A percentile compares a stretch with the other conserved stretches of the same genome.
These are phyloP conservation scores for Parietaria judaica DNA, from an alignment of 306 rosid species.

Conservation along the genomic window DNA sequence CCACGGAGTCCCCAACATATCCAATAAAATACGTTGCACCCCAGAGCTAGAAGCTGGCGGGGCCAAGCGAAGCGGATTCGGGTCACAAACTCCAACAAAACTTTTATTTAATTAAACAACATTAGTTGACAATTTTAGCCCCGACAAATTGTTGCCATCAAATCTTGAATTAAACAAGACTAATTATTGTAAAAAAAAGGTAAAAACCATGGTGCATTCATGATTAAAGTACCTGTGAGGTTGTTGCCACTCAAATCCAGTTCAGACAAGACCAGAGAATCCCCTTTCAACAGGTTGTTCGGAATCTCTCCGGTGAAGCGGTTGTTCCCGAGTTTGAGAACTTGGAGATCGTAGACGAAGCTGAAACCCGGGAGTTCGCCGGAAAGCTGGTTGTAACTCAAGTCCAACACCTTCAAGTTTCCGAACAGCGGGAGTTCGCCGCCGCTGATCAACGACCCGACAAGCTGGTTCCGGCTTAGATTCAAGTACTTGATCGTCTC, in stretches of 20 bases:
- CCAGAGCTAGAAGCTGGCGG: too few relatives aligned
- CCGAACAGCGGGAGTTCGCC: conserved; percentile 57
- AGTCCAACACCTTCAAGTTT: conserved; percentile 82
- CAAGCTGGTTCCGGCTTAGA: conserved; percentile 74
- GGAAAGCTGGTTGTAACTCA: conserved; percentile 77
- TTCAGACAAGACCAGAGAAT: conserved; percentile 68
- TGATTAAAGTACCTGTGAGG: conserved; percentile 61
- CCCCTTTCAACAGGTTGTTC: conserved; percentile 70
- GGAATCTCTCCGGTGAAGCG: conserved; percentile 78
- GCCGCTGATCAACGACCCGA: conserved; percentile 65
- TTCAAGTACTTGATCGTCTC: conserved; percentile 70
- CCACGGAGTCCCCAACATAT: too few relatives aligned
- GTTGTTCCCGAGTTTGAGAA: conserved; percentile 89
- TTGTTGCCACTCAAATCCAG: conserved; percentile 96
- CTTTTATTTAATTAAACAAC: too few relatives aligned
- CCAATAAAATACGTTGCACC: too few relatives aligned
- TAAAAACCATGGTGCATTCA: conserved; percentile 4
- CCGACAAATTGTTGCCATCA: too few relatives aligned
- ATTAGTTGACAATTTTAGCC: too few relatives aligned
- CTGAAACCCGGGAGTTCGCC: conserved; percentile 94
- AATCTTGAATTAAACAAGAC: background rate
- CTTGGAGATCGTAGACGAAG: conserved; percentile 81
- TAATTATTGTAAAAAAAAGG: background rate
- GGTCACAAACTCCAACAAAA: too few relatives aligned
- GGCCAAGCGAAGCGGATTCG: too few relatives aligned